Evolutionary conservation across 345 rosid species (phyloP).

Genomic region (Melaleuca quinquenervia): DNA sequence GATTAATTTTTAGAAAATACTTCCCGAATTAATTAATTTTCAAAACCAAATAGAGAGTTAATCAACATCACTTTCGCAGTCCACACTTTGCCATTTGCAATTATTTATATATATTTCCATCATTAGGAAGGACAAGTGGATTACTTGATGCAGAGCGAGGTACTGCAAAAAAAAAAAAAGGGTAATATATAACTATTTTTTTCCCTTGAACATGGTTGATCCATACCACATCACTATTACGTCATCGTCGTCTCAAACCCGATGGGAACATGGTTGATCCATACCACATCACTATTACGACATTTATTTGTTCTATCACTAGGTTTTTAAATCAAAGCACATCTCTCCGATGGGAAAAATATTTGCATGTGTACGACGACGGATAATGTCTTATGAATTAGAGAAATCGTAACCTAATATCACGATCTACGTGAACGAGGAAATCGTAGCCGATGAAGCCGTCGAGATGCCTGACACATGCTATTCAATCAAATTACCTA

Average conservation of each 20-base stretch:
- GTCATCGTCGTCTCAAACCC: too few species aligned
- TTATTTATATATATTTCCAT: too few species aligned
- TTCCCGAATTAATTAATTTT: background rate
- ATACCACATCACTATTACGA: background rate
- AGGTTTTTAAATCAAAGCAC: background rate
- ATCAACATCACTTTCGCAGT: background rate
- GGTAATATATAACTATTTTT: background rate
- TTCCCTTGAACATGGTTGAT: background rate
- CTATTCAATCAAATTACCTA: background rate
- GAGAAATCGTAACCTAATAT: background rate
- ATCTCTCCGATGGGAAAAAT: background rate
- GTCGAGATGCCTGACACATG: background rate
- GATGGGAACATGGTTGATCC: background rate
- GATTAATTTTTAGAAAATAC: rapidly evolving
- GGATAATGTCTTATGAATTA: background rate
- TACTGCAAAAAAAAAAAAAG: background rate
- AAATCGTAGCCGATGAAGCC: background rate
- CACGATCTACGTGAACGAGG: background rate
- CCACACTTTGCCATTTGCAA: too few species aligned
- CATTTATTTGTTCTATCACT: background rate
- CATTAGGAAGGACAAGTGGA: too few species aligned
- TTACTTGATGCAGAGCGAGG: background rate
- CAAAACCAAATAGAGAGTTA: background rate
- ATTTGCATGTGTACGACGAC: background rate
- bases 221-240: background rate